Evolutionary conservation across 108 stramenopile genomes (phyloP).

Genomic region (Seminavis robusta): DNA sequence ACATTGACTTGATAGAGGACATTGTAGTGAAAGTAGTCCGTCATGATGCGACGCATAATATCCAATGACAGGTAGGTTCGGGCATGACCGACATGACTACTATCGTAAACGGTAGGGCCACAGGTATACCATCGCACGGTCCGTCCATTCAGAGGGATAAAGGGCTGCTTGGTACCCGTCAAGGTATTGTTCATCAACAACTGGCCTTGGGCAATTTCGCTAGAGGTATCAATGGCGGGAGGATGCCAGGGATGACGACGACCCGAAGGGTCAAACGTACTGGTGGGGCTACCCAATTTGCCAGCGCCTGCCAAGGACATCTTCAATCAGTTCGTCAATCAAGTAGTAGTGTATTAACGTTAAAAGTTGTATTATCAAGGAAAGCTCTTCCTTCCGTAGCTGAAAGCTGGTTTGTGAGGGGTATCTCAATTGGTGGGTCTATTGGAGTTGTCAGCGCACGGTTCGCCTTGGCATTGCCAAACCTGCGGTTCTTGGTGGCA

Average conservation of each 20-base stretch:
- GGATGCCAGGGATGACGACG: conserved; percentile 52
- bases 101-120: conserved; percentile 98
- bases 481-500: too few species aligned
- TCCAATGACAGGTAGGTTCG: conserved; percentile 97
- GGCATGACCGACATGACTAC: conserved; percentile 96
- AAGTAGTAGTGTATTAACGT: too few species aligned
- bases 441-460: too few species aligned
- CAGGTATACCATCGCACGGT: conserved; percentile 78
- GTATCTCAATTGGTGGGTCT: too few species aligned
- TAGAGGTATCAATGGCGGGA: conserved; percentile 34
- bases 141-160: conserved; percentile 47
- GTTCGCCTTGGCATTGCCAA: too few species aligned
- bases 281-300: conserved; percentile 24
- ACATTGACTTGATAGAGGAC: conserved; percentile 86
- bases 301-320: conserved; percentile 52
- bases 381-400: too few species aligned
- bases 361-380: too few species aligned
- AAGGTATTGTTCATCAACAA: conserved; percentile 61
- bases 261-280: conserved; percentile 9
- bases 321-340: too few species aligned
- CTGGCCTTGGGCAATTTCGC: conserved; percentile 50
- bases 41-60: conserved; percentile 94
- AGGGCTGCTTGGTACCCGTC: conserved; percentile 54
- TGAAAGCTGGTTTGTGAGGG: too few species aligned
- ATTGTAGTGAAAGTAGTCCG: conserved; percentile 94